These are phyloP conservation scores for Lachnum nothofagi DNA, from an alignment of 2,329 filamentous ascomycete genomes.

Conservation along the genomic window DNA sequence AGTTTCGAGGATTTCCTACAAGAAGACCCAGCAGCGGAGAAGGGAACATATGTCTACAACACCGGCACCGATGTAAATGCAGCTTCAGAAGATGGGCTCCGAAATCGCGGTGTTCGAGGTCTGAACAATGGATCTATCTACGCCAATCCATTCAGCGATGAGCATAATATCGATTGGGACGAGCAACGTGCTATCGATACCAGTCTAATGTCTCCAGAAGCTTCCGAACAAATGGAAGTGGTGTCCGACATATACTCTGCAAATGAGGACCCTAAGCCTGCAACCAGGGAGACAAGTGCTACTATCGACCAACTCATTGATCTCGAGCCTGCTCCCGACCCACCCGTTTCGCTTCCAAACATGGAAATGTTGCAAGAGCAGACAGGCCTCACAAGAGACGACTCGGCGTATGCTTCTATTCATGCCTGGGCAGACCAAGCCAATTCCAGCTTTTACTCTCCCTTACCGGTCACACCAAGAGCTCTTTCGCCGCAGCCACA, in stretches of 20 bases:
- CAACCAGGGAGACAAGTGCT: no score
- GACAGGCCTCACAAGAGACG: slow-evolving; percentile 42
- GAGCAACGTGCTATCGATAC: slow-evolving; percentile 40
- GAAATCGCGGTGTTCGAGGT: slow-evolving; percentile 45
- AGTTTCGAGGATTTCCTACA: slow-evolving; percentile 56
- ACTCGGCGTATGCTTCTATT: slow-evolving; percentile 53
- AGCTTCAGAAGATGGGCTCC: slow-evolving; percentile 39
- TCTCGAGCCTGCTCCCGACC: slow-evolving; percentile 22
- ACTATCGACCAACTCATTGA: no score
- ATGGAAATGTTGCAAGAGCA: slow-evolving; percentile 29
- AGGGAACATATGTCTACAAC: slow-evolving; percentile 54
- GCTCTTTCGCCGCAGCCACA: slow-evolving; percentile 18
- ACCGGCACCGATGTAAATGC: slow-evolving; percentile 45
- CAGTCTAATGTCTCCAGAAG: slow-evolving; percentile 40
- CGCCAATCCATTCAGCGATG: slow-evolving; percentile 52
- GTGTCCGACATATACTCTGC: slow-evolving; percentile 42
- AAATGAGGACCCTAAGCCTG: slow-evolving; percentile 14
- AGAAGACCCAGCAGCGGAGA: slow-evolving; percentile 46
- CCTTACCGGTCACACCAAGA: slow-evolving; percentile 48
- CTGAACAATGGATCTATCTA: slow-evolving; percentile 43
- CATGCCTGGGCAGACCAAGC: slow-evolving; percentile 56
- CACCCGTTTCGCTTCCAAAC: slow-evolving; percentile 25
- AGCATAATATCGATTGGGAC: slow-evolving; percentile 35
- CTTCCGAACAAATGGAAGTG: slow-evolving; percentile 47
- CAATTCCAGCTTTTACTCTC: slow-evolving; percentile 52